These are phyloP conservation scores for Thalia dealbata DNA, from an alignment of 176 grass and related monocot species.

Conservation along the genomic window DNA sequence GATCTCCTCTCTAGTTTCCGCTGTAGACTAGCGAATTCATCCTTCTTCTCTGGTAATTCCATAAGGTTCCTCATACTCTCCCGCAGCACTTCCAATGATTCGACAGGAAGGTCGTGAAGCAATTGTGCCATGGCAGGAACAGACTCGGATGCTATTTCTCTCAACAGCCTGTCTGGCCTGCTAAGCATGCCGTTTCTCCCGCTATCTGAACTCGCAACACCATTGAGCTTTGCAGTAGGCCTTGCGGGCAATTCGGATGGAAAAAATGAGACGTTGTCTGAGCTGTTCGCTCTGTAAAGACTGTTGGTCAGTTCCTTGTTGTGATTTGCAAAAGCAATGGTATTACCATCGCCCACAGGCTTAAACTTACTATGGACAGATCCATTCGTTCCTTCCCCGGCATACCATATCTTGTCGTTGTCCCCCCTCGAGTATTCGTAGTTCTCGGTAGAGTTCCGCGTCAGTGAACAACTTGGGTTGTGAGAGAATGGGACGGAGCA, in stretches of 20 bases:
- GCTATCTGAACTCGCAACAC: constrained; percentile 46
- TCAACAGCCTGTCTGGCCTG: constrained; percentile 43
- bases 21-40: constrained; percentile 63
- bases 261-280: constrained; percentile 59
- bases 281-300: constrained; percentile 10
- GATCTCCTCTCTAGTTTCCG: constrained; percentile 61
- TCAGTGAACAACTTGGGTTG: constrained; percentile 96
- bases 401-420: constrained; percentile 44
- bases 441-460: constrained; percentile 86
- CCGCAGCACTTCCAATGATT: constrained; percentile 48
- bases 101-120: constrained; percentile 59
- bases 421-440: constrained; percentile 53
- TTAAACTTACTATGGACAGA: constrained; percentile 97
- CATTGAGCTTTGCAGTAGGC: constrained; percentile 14
- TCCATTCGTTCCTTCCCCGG: constrained; percentile 92
- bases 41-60: constrained; percentile 52
- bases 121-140: constrained; percentile 44
- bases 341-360: constrained; percentile 80
- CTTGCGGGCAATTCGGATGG: constrained; percentile 68
- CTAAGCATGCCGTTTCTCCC: constrained; percentile 35
- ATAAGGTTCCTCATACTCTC: constrained; percentile 45
- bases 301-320: constrained; percentile 18
- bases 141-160: constrained; percentile 59
- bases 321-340: constrained; percentile 57
- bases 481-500: constrained; percentile 88